Percentiles rank a stretch among this genome's conserved stretches.
Evolutionary conservation across 2,329 filamentous ascomycete genomes (phyloP).

Genomic region (Fusarium nisikadoi): DNA sequence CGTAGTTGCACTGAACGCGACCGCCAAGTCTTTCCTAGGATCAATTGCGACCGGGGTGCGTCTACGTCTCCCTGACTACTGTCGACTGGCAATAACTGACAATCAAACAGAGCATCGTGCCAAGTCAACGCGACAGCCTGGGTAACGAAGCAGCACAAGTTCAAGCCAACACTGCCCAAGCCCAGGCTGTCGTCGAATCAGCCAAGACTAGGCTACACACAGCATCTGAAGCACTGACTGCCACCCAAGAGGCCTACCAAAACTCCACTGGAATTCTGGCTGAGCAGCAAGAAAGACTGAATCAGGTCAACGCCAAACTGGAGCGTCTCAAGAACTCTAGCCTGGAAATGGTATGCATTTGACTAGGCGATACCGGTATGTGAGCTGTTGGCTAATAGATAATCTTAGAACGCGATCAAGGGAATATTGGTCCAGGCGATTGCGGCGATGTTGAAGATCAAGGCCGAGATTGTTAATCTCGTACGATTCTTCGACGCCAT

Average conservation of each 20-base stretch:
- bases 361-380: rapidly evolving
- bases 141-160: neutral
- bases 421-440: neutral
- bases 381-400: neutral
- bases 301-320: neutral
- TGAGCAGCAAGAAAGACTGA: neutral
- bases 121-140: rapidly evolving
- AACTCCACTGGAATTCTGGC: neutral
- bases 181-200: neutral
- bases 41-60: neutral
- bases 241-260: neutral
- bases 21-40: neutral
- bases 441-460: neutral
- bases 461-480: neutral
- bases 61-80: neutral
- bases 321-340: neutral
- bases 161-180: neutral
- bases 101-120: neutral
- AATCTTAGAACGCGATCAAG: neutral
- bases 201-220: too few relatives aligned
- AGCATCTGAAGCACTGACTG: neutral
- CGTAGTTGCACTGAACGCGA: neutral
- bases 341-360: neutral
- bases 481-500: neutral
- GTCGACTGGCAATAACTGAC: rapidly evolving